These are phyloP conservation scores for Raffaelea deltoideospora DNA, from an alignment of 2,329 filamentous ascomycete species.

Conservation along the genomic window DNA sequence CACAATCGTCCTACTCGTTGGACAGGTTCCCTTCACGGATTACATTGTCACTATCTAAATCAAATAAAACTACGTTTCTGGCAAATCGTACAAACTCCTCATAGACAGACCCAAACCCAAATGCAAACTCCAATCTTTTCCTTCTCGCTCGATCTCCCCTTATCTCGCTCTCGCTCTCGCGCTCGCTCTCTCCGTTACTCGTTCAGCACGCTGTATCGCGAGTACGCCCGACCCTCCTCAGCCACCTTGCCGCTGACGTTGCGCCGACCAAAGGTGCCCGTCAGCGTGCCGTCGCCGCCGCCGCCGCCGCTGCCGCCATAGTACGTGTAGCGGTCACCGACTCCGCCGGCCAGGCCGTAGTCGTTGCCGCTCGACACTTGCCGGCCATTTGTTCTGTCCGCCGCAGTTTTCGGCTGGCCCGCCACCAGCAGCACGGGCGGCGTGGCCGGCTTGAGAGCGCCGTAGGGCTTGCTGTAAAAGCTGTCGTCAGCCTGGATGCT, in stretches of 20 bases:
- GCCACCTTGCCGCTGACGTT: constrained; percentile 60
- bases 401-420: constrained; percentile 16
- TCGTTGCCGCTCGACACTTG: constrained; percentile 48
- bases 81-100: neutral
- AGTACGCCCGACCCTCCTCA: constrained; percentile 43
- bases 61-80: neutral
- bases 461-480: constrained; percentile 42
- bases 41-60: too few relatives aligned
- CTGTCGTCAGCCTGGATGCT: constrained; percentile 32
- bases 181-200: constrained; percentile 1
- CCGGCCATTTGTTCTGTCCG: constrained; percentile 20
- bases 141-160: too few relatives aligned
- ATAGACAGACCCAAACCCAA: neutral
- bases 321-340: constrained; percentile 7
- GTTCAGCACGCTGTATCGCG: constrained; percentile 11
- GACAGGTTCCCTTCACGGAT: too few relatives aligned
- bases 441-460: constrained; percentile 36
- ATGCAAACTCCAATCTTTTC: neutral
- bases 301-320: constrained; percentile 10
- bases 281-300: neutral
- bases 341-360: constrained; percentile 18
- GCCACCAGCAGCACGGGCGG: constrained; percentile 41
- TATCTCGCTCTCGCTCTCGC: too few relatives aligned
- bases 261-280: constrained; percentile 25
- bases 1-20: too few relatives aligned